These are phyloP conservation scores for Acanthamoeba healyi DNA, from an alignment of 208 protist species.

Conservation along the genomic window DNA sequence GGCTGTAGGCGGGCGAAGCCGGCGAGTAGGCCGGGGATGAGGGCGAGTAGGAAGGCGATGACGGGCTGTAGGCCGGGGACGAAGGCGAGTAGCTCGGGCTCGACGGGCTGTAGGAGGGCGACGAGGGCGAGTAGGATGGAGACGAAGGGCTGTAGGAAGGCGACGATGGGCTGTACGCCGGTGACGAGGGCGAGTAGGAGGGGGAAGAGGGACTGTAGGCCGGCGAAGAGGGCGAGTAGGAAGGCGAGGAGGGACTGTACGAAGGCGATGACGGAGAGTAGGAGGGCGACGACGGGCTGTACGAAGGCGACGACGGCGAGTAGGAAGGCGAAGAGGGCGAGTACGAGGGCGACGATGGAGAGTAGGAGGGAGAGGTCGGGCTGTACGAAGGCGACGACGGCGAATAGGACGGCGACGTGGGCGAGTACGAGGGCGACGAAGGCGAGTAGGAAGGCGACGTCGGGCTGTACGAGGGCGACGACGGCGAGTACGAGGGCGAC, in stretches of 20 bases:
- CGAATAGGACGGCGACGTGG: conserved; percentile 88
- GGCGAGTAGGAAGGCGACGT: conserved; percentile 88
- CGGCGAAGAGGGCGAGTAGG: conserved; percentile 89
- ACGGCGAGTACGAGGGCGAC: conserved; percentile 82
- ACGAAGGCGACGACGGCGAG: conserved; percentile 88
- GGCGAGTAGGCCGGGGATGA: conserved; percentile 91
- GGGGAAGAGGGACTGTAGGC: conserved; percentile 88
- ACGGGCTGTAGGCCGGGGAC: conserved; percentile 66
- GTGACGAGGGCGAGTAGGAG: conserved; percentile 82
- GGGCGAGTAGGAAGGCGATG: conserved; percentile 88
- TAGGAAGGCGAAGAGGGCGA: conserved; percentile 89
- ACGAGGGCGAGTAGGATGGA: conserved; percentile 89
- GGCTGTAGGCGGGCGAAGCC: conserved; percentile 87
- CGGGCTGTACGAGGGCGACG: conserved; percentile 83
- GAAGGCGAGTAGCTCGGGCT: conserved; percentile 58
- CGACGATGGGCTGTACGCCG: conserved; percentile 86
- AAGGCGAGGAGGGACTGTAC: conserved; percentile 90
- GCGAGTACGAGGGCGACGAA: conserved; percentile 89
- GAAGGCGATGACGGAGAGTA: conserved; percentile 89
- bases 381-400: conserved; percentile 88
- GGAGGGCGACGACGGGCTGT: conserved; percentile 85
- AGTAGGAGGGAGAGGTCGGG: conserved; percentile 88
- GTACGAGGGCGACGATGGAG: conserved; percentile 88
- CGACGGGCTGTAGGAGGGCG: conserved; percentile 87
- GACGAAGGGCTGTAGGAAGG: conserved; percentile 90